Evolutionary conservation across 2,329 filamentous ascomycete genomes (phyloP), one percentile per base, ranked within the genome.

Genomic region (Ophiosphaerella herpotricha): DNA sequence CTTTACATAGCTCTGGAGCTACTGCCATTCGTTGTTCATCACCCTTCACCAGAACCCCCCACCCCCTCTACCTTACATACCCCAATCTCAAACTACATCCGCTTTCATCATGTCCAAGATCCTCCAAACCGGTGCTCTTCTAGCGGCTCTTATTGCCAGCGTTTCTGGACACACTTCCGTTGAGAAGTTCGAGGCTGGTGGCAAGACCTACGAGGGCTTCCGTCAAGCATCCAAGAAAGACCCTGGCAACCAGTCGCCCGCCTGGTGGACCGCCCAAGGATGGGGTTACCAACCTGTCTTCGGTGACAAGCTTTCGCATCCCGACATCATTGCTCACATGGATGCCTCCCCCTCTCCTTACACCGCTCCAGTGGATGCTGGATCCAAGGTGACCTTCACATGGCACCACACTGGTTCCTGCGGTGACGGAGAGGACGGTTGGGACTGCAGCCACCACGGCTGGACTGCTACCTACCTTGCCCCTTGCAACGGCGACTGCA

Each of bases 381-480:
- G 67, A 29, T 56, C 58, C 37, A 53, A 64, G 23, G 66, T 71
- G 33, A 68, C 60, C 39, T 68, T 71, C 57, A 51, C 55, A 37
- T 71, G 67, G 67, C 61, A 67, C 51, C 67, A 68, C 49, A 47
- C 58, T 12, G 67, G 67, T 5, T 31, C 47, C 34, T 69, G 66
- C 36, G 58, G 55, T 4, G 43, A 23, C 9, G 58, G 54, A 14
- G 66, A 70, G 43, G 56, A 63, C 33, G 66, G 65, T 39, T 70
- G 67, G 67, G 65, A 68, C 51, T 70, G 66, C 61, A 60, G 54
- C 24, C 67, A 71, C 52, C 67, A 70, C 48, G 66, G 68, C 42
- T 67, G 60, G 58, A 70, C 67, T n/a, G 49, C 66, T 37, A 67
- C 64, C 8, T 71, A 61, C 46, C 55, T 71, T 35, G 68, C 68